Conservation (phyloP, 768 basidiomycete genomes). For the Lepiota brunneoincarnata region DNA sequence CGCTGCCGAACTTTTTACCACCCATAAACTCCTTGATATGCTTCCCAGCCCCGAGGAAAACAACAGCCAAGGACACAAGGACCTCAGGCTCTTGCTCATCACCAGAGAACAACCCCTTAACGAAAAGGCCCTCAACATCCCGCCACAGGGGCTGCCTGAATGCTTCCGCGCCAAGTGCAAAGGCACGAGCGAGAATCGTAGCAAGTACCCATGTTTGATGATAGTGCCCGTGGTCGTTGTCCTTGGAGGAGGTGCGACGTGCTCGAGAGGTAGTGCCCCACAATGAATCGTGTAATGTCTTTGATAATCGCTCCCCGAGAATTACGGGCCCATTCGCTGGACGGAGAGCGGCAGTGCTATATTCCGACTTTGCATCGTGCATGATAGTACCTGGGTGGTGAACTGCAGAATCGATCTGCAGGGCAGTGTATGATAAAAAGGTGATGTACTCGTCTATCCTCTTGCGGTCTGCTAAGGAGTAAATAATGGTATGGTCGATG, state of each 20-base stretch:
- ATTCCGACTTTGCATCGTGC: not conserved
- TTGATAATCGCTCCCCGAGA: slow-evolving; percentile 10
- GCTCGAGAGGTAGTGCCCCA: slow-evolving; percentile 14
- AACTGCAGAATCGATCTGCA: slow-evolving; percentile 1
- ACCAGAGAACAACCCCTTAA: slow-evolving; percentile 16
- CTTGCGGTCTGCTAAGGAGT: slow-evolving; percentile 7
- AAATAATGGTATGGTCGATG: slow-evolving; percentile 7
- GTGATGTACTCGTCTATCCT: slow-evolving; percentile 10
- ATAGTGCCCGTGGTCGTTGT: slow-evolving; percentile 12
- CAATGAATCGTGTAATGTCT: slow-evolving; percentile 2
- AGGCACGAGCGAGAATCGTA: slow-evolving; percentile 15
- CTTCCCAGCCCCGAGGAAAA: slow-evolving; percentile 14
- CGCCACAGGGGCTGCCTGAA: slow-evolving; percentile 14
- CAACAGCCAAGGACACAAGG: slow-evolving; percentile 11
- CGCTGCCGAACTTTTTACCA: slow-evolving; percentile 7
- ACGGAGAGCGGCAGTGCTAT: slow-evolving; percentile 6
- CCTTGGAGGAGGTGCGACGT: not conserved
- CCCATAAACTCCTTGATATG: slow-evolving; percentile 14
- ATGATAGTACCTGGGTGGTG: slow-evolving; percentile 4
- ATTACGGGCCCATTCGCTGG: slow-evolving; percentile 12
- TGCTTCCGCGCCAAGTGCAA: slow-evolving; percentile 6
- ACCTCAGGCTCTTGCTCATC: slow-evolving; percentile 14
- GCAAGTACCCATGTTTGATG: not conserved
- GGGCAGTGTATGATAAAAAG: slow-evolving; percentile 8
- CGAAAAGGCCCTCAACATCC: slow-evolving; percentile 15